A percentile compares a stretch with the other conserved stretches of the same genome.
phyloP scores from a whole-genome alignment of 2,329 filamentous ascomycete species.

The Hypoxylon sp. region DNA sequence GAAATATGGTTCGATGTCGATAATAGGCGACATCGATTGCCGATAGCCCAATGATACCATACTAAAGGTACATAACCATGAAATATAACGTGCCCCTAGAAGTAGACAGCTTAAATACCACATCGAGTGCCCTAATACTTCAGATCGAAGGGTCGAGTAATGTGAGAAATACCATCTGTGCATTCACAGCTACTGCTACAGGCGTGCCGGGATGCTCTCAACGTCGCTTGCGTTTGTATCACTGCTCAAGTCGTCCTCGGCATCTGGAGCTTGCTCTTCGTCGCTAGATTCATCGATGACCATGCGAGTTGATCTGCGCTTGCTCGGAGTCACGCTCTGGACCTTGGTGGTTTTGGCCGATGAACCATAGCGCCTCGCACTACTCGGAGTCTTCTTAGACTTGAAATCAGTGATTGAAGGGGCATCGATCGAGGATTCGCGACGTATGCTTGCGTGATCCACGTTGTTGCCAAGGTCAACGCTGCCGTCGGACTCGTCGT shows the following conservation, averaged over 20 bases:
- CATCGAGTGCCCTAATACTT: background rate
- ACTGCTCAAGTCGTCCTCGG: constrained; percentile 44
- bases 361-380: constrained; percentile 18
- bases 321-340: background rate
- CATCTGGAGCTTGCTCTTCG: constrained; percentile 19
- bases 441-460: constrained; percentile 9
- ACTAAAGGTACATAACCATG: background rate
- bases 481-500: constrained; percentile 24
- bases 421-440: constrained; percentile 17
- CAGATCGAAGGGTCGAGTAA: background rate
- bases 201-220: constrained; percentile 50
- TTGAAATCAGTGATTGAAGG: constrained; percentile 25
- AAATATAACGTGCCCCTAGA: background rate
- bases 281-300: constrained; percentile 20
- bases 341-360: constrained; percentile 6
- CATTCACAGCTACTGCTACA: constrained; percentile 1
- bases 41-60: background rate
- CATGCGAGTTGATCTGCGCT: constrained; percentile 5
- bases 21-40: too few relatives aligned
- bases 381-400: background rate
- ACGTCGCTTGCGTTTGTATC: constrained; percentile 52
- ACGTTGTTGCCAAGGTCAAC: constrained; percentile 39
- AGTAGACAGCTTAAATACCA: background rate
- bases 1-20: background rate
- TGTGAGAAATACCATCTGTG: background rate